phyloP scores from a whole-genome alignment of 352 stramenopile genomes.

The Elongisporangium prolatum region DNA sequence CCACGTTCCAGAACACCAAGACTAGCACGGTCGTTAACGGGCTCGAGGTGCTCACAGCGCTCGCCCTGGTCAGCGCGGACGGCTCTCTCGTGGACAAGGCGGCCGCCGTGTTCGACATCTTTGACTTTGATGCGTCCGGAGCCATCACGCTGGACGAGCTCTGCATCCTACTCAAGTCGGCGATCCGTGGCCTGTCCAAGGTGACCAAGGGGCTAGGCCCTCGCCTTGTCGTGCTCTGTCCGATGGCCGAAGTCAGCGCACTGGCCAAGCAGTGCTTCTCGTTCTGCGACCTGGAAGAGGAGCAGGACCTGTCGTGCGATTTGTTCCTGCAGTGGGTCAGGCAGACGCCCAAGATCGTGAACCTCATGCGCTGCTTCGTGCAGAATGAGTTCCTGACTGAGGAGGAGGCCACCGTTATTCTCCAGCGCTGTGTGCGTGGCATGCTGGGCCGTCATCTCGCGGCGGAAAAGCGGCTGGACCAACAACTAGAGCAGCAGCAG shows the following conservation, averaged over 20 bases:
- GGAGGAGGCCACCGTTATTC: constrained; percentile 43
- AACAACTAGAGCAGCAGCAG: constrained; percentile 50
- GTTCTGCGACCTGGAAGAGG: constrained; percentile 58
- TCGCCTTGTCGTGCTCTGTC: constrained; percentile 45
- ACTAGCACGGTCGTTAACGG: constrained; percentile 61
- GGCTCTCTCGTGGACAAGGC: constrained; percentile 58
- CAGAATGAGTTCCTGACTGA: constrained; percentile 50
- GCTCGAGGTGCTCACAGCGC: constrained; percentile 57
- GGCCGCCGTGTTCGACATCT: constrained; percentile 61
- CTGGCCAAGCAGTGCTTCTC: constrained; percentile 62
- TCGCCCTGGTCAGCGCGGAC: constrained; percentile 44
- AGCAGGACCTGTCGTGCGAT: constrained; percentile 52
- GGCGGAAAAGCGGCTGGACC: constrained; percentile 40
- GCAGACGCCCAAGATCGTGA: constrained; percentile 71
- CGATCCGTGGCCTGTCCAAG: constrained; percentile 60
- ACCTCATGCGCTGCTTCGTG: constrained; percentile 66
- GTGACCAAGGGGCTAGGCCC: constrained; percentile 52
- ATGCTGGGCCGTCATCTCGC: constrained; percentile 47
- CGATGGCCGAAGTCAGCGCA: constrained; percentile 53
- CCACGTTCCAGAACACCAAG: constrained; percentile 61
- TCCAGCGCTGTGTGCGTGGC: constrained; percentile 51
- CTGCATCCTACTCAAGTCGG: constrained; percentile 69
- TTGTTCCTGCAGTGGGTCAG: constrained; percentile 55
- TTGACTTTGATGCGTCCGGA: constrained; percentile 67
- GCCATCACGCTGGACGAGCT: constrained; percentile 75